These are phyloP conservation scores for Alternaria brassicae DNA, from an alignment of 2,329 filamentous ascomycete species.

Conservation along the genomic window DNA sequence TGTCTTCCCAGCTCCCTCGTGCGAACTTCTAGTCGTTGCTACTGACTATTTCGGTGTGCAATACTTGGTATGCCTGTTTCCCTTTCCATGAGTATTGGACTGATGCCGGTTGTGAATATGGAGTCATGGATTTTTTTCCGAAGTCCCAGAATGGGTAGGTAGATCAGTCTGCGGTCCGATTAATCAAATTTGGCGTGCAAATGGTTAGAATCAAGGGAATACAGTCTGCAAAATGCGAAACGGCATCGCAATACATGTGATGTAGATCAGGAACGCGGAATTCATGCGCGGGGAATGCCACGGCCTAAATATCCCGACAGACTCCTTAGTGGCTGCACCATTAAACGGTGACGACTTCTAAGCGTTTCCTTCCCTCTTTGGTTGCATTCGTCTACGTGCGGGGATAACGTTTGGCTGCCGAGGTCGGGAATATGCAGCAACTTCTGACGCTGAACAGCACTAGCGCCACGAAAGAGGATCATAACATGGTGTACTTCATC, in stretches of 20 bases:
- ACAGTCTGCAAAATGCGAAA: not conserved
- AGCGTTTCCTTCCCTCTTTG: slow-evolving; percentile 23
- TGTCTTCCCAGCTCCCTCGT: not conserved
- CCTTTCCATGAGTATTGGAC: not conserved
- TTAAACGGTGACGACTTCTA: slow-evolving; percentile 32
- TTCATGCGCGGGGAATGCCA: not conserved
- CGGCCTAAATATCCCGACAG: slow-evolving; percentile 7
- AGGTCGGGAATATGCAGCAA: slow-evolving; percentile 30
- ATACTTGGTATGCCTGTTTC: not conserved
- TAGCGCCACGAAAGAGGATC: not conserved
- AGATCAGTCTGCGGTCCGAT: not conserved
- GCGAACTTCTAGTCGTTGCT: not conserved
- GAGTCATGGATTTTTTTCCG: not conserved
- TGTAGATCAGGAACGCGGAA: not conserved
- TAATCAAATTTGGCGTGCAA: not conserved
- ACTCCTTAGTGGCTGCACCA: slow-evolving; percentile 9
- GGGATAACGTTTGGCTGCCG: slow-evolving; percentile 31
- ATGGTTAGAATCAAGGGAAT: not conserved
- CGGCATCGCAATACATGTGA: not conserved
- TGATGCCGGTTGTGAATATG: not conserved
- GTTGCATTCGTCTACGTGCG: slow-evolving; percentile 20
- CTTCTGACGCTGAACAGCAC: not conserved
- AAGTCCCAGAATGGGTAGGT: not conserved
- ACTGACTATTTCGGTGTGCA: not conserved
- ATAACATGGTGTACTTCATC: not conserved